Percentiles rank a stretch among this genome's conserved stretches.
These are phyloP conservation scores for Cladosporium sp. DNA, from an alignment of 2,329 filamentous ascomycete species.

Conservation along the genomic window DNA sequence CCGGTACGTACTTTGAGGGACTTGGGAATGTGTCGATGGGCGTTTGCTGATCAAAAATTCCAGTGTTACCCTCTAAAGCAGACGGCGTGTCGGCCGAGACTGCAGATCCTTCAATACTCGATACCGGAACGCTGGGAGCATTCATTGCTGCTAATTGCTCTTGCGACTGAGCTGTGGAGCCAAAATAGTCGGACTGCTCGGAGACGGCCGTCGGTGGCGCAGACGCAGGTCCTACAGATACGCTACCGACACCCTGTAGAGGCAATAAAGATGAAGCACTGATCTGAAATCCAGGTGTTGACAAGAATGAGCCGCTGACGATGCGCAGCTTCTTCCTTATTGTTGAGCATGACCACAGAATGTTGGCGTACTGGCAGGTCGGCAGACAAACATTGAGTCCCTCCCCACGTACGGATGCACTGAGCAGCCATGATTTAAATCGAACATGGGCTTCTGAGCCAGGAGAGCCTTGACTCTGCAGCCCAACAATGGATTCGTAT, in stretches of 20 bases:
- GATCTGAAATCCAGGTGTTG: conserved; percentile 17
- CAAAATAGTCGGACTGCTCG: conserved; percentile 30
- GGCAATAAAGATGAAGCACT: conserved; percentile 25
- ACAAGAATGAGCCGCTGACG: conserved; percentile 50
- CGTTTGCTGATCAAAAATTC: not conserved
- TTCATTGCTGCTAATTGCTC: not conserved
- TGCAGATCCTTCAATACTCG: not conserved
- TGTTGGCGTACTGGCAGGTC: conserved; percentile 59
- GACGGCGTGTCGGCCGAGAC: not conserved
- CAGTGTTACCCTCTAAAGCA: not conserved
- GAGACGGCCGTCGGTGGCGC: not conserved
- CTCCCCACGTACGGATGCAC: conserved; percentile 50
- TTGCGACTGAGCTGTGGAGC: not conserved
- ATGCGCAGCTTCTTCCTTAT: conserved; percentile 65
- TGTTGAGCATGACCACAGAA: conserved; percentile 68
- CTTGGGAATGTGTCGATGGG: not conserved
- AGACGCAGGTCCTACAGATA: not conserved
- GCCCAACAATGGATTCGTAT: conserved; percentile 54
- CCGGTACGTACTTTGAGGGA: conserved; percentile 2
- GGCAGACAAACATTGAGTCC: conserved; percentile 51
- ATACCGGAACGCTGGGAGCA: not conserved
- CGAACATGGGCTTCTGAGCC: conserved; percentile 49
- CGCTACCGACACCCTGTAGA: conserved; percentile 13
- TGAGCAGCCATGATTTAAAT: conserved; percentile 68
- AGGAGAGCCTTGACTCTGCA: conserved; percentile 35